Base-by-base conservation (phyloP, 2,329 filamentous ascomycete genomes). In the Thermothelomyces thermophilus region DNA sequence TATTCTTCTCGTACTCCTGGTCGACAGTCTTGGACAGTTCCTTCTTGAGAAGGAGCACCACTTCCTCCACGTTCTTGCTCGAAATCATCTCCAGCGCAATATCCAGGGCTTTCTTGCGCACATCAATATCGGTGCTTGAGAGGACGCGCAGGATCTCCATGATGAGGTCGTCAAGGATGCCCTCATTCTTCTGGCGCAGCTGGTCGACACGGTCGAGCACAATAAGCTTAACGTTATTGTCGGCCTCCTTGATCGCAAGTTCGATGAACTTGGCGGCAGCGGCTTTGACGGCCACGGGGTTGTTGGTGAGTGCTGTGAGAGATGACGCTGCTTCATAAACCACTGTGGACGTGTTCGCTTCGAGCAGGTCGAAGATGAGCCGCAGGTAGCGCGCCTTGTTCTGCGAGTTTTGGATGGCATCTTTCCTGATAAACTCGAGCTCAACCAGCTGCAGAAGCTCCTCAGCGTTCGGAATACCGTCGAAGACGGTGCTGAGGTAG, bases 181-280 rank as follows among this genome's bases (percentile, higher is more conserved):
- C 86, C 59, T 86, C 83, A 62, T 90, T 88, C 63, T 83, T 83
- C 60, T 81, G 77, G 56, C 86, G 76, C 54, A 90, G 69, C 58
- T 86, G 79, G 61, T 90, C 58, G 33, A 98, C 93, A 40, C 91
- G 86, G 64, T 97, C 93, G 37, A 98, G 77, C 17, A 98, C 93
- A 60, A 98, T 98, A 40, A 98, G 83, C 73, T 98, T 98, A 57
- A 98, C 93, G 65, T 98, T 98, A 75, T 98, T 98, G 68, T 98
- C 93, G 0, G 93, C 85, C 70, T 97, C 93, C 71, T 95, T 95
- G 66, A 98, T 96, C 66, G 87, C 90, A 8, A 98, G 76, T 68
- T 98, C 93, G 57, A 97, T 95, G 66, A 98, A 93, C 66, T 98
- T 98, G 60, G 82, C 80, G 13, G 93, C 93, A 9, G 93, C 93